Evolutionary conservation across 208 protist species (phyloP), one percentile per base, ranked within the genome.

Genomic region (Blastocrithidia nonstop): DNA sequence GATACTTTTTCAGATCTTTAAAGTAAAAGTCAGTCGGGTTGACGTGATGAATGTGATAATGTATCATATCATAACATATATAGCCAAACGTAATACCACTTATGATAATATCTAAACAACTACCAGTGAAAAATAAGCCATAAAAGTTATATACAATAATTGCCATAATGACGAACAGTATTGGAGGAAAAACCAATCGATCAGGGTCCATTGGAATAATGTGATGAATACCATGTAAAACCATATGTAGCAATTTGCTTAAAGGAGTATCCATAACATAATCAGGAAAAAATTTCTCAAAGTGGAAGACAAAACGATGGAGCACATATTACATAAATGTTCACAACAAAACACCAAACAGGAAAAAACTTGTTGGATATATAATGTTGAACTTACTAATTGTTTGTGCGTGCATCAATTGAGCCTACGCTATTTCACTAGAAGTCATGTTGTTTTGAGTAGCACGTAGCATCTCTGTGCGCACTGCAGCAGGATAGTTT

Each of bases 141-240:
- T 48, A 49, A n/a, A 19, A 20, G 25, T 68, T 59, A 55, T 71
- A 76, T 45, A 67, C 58, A 7, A 62, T 0, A 29, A 35, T 57
- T 41, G 44, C 37, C 1, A 52, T 57, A 23, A 54, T 48, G 19
- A 65, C 55, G 28, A 77, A 71, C 19, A 77, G 47, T 9, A 37
- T 49, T 0, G 63, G 69, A 0, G 69, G 63, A 24, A 72, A 67
- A 35, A 77, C 69, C 2, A 77, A 64, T 31, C 63, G 63, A 28
- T 66, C 63, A 25, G 58, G 63, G 50, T 77, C 63, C 63, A 71
- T 77, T 15, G 67, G 67, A 39, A 71, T 71, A 50, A 76, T 60
- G 47, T 71, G 67, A 26, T 76, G 67, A 21, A 76, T 60, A 44
- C 61, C 67, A 45, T 71, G 67, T 7, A 76, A 48, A 9, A 66